Conservation (phyloP, 208 protist species). For the Porcisia deanei region DNA sequence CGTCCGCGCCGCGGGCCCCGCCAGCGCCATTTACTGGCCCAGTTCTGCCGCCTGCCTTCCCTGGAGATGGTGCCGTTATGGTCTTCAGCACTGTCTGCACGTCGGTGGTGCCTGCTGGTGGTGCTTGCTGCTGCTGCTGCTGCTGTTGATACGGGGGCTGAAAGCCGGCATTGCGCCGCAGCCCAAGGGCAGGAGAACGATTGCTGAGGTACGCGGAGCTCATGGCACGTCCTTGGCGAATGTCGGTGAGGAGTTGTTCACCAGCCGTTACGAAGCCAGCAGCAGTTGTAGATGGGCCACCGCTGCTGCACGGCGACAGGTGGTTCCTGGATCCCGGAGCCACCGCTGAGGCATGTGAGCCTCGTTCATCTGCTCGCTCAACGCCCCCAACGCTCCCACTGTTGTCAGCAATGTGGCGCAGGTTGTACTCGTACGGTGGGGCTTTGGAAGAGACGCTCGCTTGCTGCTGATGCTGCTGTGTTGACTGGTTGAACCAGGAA, state of each 20-base stretch:
- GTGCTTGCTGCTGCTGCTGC: conserved; percentile 31
- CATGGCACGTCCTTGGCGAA: conserved; percentile 39
- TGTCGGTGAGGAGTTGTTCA: conserved; percentile 57
- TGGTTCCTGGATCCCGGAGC: neutral
- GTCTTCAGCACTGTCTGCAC: neutral
- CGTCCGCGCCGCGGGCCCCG: neutral
- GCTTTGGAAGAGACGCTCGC: conserved; percentile 5
- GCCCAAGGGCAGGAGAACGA: conserved; percentile 58
- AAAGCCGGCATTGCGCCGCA: conserved; percentile 55
- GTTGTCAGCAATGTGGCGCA: neutral
- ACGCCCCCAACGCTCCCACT: neutral
- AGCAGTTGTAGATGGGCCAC: conserved; percentile 7
- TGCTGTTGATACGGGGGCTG: conserved; percentile 58
- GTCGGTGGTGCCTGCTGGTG: conserved; percentile 10
- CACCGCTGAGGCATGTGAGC: neutral
- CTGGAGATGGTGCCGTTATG: neutral
- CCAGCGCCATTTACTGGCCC: neutral
- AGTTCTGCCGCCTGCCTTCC: neutral
- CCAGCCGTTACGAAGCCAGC: conserved; percentile 64
- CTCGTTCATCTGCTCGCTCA: conserved; percentile 1
- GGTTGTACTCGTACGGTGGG: conserved; percentile 20
- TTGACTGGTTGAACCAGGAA: conserved; percentile 6
- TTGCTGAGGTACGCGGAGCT: conserved; percentile 40
- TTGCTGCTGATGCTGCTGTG: neutral
- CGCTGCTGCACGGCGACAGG: conserved; percentile 5